Base-by-base conservation (phyloP, 768 basidiomycete genomes). In the Podaxis pistillaris region DNA sequence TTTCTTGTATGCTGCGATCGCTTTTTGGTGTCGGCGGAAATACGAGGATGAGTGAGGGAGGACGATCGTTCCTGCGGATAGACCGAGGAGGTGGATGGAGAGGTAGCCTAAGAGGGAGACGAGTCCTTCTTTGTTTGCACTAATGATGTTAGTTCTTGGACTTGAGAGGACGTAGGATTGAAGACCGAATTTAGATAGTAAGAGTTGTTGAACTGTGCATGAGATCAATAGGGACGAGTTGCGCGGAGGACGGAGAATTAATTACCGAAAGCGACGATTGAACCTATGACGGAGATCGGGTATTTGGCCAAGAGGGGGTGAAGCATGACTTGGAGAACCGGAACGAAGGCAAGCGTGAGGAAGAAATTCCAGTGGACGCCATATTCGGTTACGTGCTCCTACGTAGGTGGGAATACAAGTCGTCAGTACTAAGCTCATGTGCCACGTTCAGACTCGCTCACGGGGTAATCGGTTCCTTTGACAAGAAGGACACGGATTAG, bases 361-460 rank as follows among this genome's bases (percentile, higher is more conserved):
- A 99, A 99, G 76, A 98, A 98, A 72, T 98, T 98, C 97, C 97
- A 99, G 68, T 98, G 96, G 0, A 86, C 86, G 0, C 97, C 97
- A 66, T 98, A 98, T 75, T 99, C 97, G 0, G 95, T 89, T 59
- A 91, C 88, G 63, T 98, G 97, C 78, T 98, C 97, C 96, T 79
- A 36, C 24, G 41, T 38, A 63, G 33, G 26, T 40, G 22, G 58
- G 58, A 50, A 4, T 22, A 9, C 13, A 26, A 22, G 22, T 28
- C 13, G 13, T 41, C 17, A n/a, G 40, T 6, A 13, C 40, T n/a
- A 12, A 4, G 17, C 6, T 0, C 40, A 12, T n/a, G 13, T 41
- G 40, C 3, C 11, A 4, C 12, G 15, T 50, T 26, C 6, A 8
- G 24, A 19, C 2, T 40, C 26, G 73, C 86, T 26, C 73, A 96